Evolutionary conservation across 2,329 filamentous ascomycete genomes (phyloP), one percentile per base, ranked within the genome.

Genomic region (Dactylonectria macrodidyma): DNA sequence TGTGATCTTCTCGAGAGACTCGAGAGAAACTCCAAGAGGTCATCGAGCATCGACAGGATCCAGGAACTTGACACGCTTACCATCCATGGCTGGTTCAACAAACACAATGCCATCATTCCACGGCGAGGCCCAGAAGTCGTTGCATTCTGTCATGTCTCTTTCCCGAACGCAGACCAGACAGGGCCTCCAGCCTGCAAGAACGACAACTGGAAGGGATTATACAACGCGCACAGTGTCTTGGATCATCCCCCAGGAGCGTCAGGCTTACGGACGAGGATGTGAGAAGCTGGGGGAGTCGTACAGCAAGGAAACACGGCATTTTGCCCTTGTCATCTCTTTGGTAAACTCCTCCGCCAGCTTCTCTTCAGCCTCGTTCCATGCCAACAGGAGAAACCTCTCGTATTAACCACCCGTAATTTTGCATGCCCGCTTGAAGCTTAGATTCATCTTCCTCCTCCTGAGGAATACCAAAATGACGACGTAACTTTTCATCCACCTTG

Each of bases 101-200:
- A 83, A 7, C 88, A 95, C 76, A 1, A 84, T 95, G n/a, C 81
- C 89, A 75, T 80, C 83, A 2, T 80, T 86, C 9, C 81, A 84
- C 24, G 87, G 86, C 1, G 82, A 90, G 74, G 83, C 83, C 5
- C 34, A 64, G 54, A 58, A 59, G 61, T 54, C 30, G 81, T 87
- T 2, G 90, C 91, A 3, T 81, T 95, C 2, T 95, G 0, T 93
- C 91, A 2, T 89, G 90, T 12, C 80, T 96, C 0, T 86, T 95
- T 1, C 93, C 93, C 0, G 89, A 93, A 72, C 88, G 85, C 68
- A 86, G 93, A 57, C 90, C 88, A 3, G 93, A 95, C 76, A 87
- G 93, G 41, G 91, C 93, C 2, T 95, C 93, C 77, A 85, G 84
- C 24, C 81, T 95, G 1, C 87, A 92, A 75, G 83, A 87, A 8